Evolutionary conservation across 2,329 filamentous ascomycete species (phyloP), one percentile per base, ranked within the genome.

Genomic region (Dichotomopilus funicola): DNA sequence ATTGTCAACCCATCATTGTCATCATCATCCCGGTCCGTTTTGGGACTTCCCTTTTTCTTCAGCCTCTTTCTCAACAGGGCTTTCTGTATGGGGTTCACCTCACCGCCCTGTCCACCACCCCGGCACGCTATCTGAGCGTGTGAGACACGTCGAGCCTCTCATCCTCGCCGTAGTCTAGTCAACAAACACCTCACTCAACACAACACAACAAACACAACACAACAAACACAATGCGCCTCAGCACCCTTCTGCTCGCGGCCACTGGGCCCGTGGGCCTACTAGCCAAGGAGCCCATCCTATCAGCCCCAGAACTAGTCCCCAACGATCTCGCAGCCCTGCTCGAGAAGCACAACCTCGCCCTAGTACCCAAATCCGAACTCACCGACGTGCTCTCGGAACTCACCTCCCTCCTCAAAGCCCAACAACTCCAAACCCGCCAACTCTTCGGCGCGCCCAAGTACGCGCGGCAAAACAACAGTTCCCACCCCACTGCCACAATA

Each of bases 281-380:
- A 31, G 53, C 53, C n/a, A 9, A 33, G n/a, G 43, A 46, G 8
- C 34, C 46, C 10, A 2, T 27, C 19, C 19, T 27, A 27, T 27
- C 34, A 5, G 54, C 13, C 40, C 11, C 50, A 31, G 34, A 44
- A 33, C 40, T 57, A 6, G 49, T 46, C n/a, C 35, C 50, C n/a
- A 51, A 42, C 1, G 55, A 57, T 35, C 69, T 76, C 27, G 72
- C 73, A 27, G 71, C 71, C 45, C 62, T 73, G 45, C 63, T 76
- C 42, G 70, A 70, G 44, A 75, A 69, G 62, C 72, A 75, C 62
- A 74, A 75, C 52, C 65, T 76, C 36, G 74, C 71, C 34, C 63
- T 76, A 49, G 73, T 75, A 6, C 73, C 74, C 37, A 68, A 72
- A n/a, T 73, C 71, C 46, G 73, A 76, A 53, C 70, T 76, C 53